These are phyloP conservation scores for Tricholoma hemisulphureum DNA, from an alignment of 768 basidiomycete genomes.

Conservation along the genomic window DNA sequence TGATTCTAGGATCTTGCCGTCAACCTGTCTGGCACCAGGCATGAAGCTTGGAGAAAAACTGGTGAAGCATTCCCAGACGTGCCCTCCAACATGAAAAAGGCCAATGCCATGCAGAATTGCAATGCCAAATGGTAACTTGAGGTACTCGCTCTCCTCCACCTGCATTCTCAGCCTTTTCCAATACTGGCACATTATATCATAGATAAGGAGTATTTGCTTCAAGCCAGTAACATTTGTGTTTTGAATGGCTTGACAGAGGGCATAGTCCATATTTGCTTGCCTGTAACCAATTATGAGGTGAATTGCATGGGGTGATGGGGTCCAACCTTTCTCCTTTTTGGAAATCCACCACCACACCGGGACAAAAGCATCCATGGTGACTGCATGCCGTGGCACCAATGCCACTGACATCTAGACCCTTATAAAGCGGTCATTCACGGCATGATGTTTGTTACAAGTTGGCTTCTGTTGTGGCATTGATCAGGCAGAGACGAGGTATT, in stretches of 20 bases:
- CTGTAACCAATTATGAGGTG: not conserved
- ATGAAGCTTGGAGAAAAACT: too few relatives aligned
- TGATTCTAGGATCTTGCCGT: too few relatives aligned
- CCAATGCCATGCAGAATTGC: too few relatives aligned
- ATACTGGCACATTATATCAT: slow-evolving; percentile 23
- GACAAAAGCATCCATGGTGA: slow-evolving; percentile 20
- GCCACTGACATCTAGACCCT: slow-evolving; percentile 11
- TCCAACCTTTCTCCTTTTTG: too few relatives aligned
- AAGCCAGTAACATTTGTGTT: slow-evolving; percentile 5
- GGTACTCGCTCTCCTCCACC: not conserved
- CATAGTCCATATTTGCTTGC: slow-evolving; percentile 27
- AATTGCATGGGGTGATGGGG: not conserved
- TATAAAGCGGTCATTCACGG: not conserved
- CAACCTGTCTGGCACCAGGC: too few relatives aligned
- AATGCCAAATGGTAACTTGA: too few relatives aligned
- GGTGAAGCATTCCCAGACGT: too few relatives aligned
- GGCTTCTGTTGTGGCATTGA: not conserved
- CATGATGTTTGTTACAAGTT: slow-evolving; percentile 6
- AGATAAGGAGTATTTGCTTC: slow-evolving; percentile 4
- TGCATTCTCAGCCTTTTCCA: not conserved
- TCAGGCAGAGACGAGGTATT: not conserved
- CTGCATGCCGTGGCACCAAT: slow-evolving; percentile 18
- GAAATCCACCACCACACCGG: too few relatives aligned
- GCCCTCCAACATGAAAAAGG: too few relatives aligned
- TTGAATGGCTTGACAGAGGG: slow-evolving; percentile 12